Evolutionary conservation across 352 stramenopile genomes (phyloP).

Genomic region (Phytophthora pinifolia): DNA sequence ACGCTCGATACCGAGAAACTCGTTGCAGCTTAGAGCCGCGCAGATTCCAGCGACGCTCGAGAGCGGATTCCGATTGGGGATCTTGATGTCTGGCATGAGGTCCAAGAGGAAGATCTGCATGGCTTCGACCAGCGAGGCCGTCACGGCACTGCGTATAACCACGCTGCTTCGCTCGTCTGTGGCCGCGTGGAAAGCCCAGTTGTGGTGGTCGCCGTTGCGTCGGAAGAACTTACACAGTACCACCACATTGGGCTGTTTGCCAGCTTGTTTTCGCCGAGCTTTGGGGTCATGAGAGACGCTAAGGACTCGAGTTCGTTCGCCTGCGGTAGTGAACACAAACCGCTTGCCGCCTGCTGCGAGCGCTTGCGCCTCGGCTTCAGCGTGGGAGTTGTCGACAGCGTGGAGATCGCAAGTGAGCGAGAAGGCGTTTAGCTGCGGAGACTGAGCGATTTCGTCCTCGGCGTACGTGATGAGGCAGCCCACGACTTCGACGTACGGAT

Average conservation of each 20-base stretch:
- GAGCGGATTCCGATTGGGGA: conserved; percentile 59
- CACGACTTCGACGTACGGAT: conserved; percentile 51
- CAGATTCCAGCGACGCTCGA: conserved; percentile 64
- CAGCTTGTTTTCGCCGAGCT: conserved; percentile 1
- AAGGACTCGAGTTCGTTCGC: conserved; percentile 29
- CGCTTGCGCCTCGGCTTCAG: conserved; percentile 27
- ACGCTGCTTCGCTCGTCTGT: conserved; percentile 24
- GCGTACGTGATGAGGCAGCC: conserved; percentile 45
- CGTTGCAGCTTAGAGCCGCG: conserved; percentile 51
- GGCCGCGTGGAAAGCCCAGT: conserved; percentile 46
- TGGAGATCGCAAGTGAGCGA: conserved; percentile 43
- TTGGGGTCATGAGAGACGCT: conserved; percentile 34
- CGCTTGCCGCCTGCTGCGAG: conserved; percentile 27
- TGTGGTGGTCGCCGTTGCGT: conserved; percentile 20
- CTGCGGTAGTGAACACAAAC: conserved; percentile 21
- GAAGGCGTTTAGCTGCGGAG: conserved; percentile 45
- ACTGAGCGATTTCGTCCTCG: conserved; percentile 52
- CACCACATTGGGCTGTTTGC: conserved; percentile 39
- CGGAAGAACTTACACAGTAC: conserved; percentile 61
- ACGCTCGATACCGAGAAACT: conserved; percentile 58
- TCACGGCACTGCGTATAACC: conserved; percentile 45
- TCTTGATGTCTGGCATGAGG: conserved; percentile 72
- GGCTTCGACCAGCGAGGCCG: conserved; percentile 39
- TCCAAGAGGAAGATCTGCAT: conserved; percentile 68
- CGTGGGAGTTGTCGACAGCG: conserved; percentile 24